A percentile compares a stretch with the other conserved stretches of the same genome.
Evolutionary conservation across 1,284 basidiomycete genomes (phyloP).

Genomic region (Cutaneotrichosporon daszewskae): DNA sequence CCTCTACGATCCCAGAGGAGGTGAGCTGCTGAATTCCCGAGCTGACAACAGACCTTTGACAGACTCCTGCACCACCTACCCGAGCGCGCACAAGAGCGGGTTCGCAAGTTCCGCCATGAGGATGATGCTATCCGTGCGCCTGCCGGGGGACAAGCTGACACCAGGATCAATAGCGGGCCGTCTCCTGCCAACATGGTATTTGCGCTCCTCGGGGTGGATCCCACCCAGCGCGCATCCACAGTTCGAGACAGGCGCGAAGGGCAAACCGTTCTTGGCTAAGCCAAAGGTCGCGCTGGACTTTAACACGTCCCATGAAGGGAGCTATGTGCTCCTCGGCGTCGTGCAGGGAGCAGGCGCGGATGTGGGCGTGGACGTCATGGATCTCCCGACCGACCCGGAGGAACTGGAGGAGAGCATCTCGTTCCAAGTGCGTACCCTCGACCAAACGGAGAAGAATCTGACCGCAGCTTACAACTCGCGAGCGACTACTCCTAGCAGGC

Average conservation of each 20-base stretch:
- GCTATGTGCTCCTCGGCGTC: constrained; percentile 30
- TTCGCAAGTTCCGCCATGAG: constrained; percentile 29
- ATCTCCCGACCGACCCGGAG: constrained; percentile 21
- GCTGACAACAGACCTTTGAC: constrained; percentile 20
- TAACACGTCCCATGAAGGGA: constrained; percentile 40
- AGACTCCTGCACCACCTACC: constrained; percentile 21
- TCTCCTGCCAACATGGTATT: constrained; percentile 35
- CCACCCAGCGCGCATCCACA: constrained; percentile 3
- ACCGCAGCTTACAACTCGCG: constrained; percentile 22
- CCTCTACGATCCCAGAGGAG: constrained; percentile 9
- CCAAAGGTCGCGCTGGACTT: constrained; percentile 29
- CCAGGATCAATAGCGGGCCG: constrained; percentile 33
- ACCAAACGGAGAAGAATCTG: constrained; percentile 17
- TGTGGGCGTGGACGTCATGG: constrained; percentile 41
- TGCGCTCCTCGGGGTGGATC: constrained; percentile 19
- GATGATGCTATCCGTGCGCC: constrained; percentile 27
- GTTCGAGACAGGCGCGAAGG: constrained; percentile 24
- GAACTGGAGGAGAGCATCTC: constrained; percentile 13
- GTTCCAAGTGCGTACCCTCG: constrained; percentile 14
- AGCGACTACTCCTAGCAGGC: constrained; percentile 18
- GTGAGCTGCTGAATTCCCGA: neutral
- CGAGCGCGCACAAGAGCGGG: constrained; percentile 18
- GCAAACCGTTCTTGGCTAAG: constrained; percentile 33
- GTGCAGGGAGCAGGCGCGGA: constrained; percentile 1
- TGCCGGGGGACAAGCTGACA: neutral